Percentiles rank a stretch among this genome's conserved stretches.
Evolutionary conservation across 73 alveolate genomes (phyloP).

Genomic region (Paramecium tetraurelia): DNA sequence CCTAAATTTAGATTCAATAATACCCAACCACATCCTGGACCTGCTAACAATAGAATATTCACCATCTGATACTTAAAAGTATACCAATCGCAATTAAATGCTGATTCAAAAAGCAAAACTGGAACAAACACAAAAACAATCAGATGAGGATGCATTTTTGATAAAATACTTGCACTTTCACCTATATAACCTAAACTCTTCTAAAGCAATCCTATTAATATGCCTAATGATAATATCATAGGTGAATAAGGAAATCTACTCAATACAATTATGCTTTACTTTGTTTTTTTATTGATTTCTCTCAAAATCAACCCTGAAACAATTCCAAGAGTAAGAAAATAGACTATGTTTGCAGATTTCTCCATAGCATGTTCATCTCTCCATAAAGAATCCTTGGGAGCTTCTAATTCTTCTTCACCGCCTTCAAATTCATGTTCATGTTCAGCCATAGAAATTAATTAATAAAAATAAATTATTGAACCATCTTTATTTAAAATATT

Average conservation of each 20-base stretch:
- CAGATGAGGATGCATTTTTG: slow-evolving; percentile 60
- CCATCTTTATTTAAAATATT: no score
- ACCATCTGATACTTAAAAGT: slow-evolving; percentile 52
- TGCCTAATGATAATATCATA: slow-evolving; percentile 57
- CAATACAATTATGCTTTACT: background rate
- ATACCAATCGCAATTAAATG: slow-evolving; percentile 67
- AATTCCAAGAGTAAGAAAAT: slow-evolving; percentile 45
- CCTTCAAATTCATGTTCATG: slow-evolving; percentile 36
- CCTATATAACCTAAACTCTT: slow-evolving; percentile 42
- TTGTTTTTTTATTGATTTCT: slow-evolving; percentile 36
- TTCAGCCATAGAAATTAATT: slow-evolving; percentile 35
- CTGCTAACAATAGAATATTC: slow-evolving; percentile 59
- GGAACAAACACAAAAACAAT: slow-evolving; percentile 61
- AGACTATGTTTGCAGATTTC: background rate
- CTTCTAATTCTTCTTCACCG: background rate
- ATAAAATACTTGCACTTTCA: slow-evolving; percentile 39
- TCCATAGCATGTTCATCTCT: slow-evolving; percentile 49
- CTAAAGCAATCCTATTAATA: slow-evolving; percentile 52
- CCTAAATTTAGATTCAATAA: background rate
- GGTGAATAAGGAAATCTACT: slow-evolving; percentile 65
- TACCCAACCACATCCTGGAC: slow-evolving; percentile 61
- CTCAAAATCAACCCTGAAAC: slow-evolving; percentile 20
- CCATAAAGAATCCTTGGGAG: background rate
- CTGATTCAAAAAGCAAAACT: slow-evolving; percentile 63
- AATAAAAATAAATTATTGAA: no score